Evolutionary conservation across 441 rosid genomes (phyloP).

Genomic region (Corymbia calophylla): DNA sequence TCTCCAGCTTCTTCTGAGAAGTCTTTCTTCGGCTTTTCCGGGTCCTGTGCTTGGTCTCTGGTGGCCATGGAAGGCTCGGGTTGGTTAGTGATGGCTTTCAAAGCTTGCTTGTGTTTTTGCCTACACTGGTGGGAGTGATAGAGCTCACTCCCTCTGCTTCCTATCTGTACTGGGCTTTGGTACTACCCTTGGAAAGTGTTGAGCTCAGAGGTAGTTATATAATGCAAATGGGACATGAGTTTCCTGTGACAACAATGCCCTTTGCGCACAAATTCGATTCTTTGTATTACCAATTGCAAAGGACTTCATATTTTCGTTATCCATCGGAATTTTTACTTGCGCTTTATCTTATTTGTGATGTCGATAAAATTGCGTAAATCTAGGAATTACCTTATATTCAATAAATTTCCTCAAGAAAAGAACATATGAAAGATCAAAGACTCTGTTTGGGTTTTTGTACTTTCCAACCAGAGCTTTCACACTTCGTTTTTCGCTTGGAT

Average conservation of each 20-base stretch:
- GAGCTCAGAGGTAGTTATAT: not conserved
- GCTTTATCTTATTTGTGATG: not conserved
- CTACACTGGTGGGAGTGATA: not conserved
- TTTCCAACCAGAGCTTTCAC: not conserved
- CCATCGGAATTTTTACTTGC: accelerated
- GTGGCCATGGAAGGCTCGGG: constrained; percentile 12
- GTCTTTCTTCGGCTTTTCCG: constrained; percentile 19
- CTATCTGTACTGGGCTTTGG: not conserved
- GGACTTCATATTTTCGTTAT: not conserved
- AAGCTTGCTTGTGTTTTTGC: not conserved
- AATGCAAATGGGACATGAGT: not conserved
- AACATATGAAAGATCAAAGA: not conserved
- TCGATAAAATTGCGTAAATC: not conserved
- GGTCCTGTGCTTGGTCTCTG: constrained; percentile 15
- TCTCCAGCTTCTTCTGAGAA: not conserved
- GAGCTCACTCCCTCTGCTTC: not conserved
- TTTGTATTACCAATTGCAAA: not conserved
- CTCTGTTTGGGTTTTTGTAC: not conserved
- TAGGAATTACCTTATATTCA: not conserved
- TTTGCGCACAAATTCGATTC: not conserved
- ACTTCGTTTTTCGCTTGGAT: not conserved
- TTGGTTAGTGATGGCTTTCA: not conserved
- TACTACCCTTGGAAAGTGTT: not conserved
- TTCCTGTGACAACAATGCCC: not conserved
- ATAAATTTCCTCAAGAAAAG: not conserved